Evolutionary conservation across 192 early-diverging fungal genomes (phyloP), one percentile per base, ranked within the genome.

Genomic region (Physocladia obscura): DNA sequence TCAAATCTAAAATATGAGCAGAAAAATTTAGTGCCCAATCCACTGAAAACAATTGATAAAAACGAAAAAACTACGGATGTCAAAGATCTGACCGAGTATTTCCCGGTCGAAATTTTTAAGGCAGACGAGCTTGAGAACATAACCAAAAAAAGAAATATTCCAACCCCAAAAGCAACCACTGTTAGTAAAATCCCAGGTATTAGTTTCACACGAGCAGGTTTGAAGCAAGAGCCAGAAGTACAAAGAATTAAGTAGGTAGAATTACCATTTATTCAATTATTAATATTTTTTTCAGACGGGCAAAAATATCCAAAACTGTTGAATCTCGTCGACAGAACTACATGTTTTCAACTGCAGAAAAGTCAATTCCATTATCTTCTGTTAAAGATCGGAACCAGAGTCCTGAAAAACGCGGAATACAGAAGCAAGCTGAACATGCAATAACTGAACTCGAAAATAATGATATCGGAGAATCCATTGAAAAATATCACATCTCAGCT

Each of bases 401-500:
- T 27, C 19, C n/a, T 6, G 60, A 6, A 8, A 21, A 5, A 11
- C 32, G 31, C 19, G 38, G 32, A 27, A 1, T 35, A 50, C 22
- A 27, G 31, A 64, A n/a, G 49, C 49, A 29, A 4, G 30, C 21
- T 13, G 56, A 0, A 8, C 11, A 26, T 4, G 24, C 30, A 57
- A 5, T 21, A 57, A 27, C n/a, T 32, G 27, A 24, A 0, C 51
- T 54, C 24, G 51, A 8, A 8, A 24, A 11, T 26, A 34, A 65
- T 34, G 65, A 68, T 39, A 4, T 68, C 8, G 15, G 37, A 54
- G 35, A 40, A 4, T 5, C 38, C 19, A 68, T 68, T 68, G 40
- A 68, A 27, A 54, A 44, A 31, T 68, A 68, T 29, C 65, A 68
- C 40, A 35, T 56, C 34, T 19, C 65, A 6, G 65, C 65, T 1